Base-by-base conservation (phyloP, 108 stramenopile species). In the Mediolabrus comicus region DNA sequence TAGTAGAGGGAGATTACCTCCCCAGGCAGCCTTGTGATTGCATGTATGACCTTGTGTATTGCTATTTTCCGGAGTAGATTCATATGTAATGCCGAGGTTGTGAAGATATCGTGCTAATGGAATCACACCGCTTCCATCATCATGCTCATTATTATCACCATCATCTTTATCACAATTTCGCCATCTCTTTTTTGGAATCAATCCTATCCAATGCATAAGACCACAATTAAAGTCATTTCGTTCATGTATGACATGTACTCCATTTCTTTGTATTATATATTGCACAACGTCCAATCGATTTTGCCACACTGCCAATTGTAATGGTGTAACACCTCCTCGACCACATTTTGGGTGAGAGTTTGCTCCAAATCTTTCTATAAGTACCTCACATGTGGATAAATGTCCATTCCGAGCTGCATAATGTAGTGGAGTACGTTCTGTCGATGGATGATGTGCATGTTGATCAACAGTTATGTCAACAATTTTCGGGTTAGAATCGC, bases 241-340 rank as follows among this genome's bases (percentile, higher is more conserved):
- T 64, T 90, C 83, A 57, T 71, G 63, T 10, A 61, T 68, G 2
- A 90, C 82, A 10, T 66, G 24, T 27, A 19, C 36, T 54, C 79
- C 60, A 49, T 59, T 58, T 36, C 13, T 14, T 30, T 86, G 75
- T n/a, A 88, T 84, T 25, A 94, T 59, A 43, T 65, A 94, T 41
- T 55, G 24, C 38, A 86, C 87, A 31, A 91, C 62, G 0, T 55
- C 57, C 12, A 88, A 46, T 46, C 80, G 86, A 79, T 94, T 94
- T 63, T 89, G 88, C 90, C 90, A 94, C 33, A 94, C 88, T 14
- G 92, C 90, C 39, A 94, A 54, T 69, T 94, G 92, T 43, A 94
- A 75, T 1, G 92, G 92, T 14, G 92, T 80, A 4, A 94, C 92
- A 25, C 83, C 81, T 36, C 87, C 86, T 26, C 81, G 71, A 22